phyloP scores from a whole-genome alignment of 2,329 filamentous ascomycete genomes.

The Ophiostoma ulmi region DNA sequence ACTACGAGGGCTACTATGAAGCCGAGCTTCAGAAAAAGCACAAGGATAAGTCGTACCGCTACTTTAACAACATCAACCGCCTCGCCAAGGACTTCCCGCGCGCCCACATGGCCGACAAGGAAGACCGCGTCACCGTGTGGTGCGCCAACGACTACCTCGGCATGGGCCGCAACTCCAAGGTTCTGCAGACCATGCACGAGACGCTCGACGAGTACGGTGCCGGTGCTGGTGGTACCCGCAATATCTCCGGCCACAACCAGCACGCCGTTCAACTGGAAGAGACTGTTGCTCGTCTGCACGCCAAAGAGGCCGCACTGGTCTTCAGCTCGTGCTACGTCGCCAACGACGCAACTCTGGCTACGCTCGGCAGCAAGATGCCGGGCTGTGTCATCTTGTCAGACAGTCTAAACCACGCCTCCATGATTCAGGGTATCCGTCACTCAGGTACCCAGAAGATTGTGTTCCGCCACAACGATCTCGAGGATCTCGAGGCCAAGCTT shows the following conservation, averaged over 20 bases:
- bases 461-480: slow-evolving; percentile 97
- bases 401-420: slow-evolving; percentile 94
- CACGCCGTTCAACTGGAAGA: slow-evolving; percentile 82
- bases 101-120: slow-evolving; percentile 78
- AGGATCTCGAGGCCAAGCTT: slow-evolving; percentile 85
- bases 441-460: slow-evolving; percentile 96
- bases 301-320: slow-evolving; percentile 86
- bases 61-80: slow-evolving; percentile 99
- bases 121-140: slow-evolving; percentile 93
- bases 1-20: slow-evolving; percentile 87
- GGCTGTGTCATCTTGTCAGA: slow-evolving; percentile 98
- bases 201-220: slow-evolving; percentile 92
- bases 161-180: slow-evolving; percentile 87
- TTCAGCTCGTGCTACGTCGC: slow-evolving; percentile 98
- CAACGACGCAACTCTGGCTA: slow-evolving; percentile 94
- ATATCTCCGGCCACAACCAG: slow-evolving; percentile 96
- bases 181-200: slow-evolving; percentile 87
- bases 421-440: slow-evolving; percentile 98
- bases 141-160: slow-evolving; percentile 98
- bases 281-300: slow-evolving; percentile 79
- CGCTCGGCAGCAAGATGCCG: slow-evolving; percentile 91
- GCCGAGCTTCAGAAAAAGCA: slow-evolving; percentile 95
- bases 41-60: slow-evolving; percentile 98
- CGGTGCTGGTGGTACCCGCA: slow-evolving; percentile 89
- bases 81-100: slow-evolving; percentile 93